Evolutionary conservation across 345 rosid genomes (phyloP).

Genomic region (Brassica juncea): DNA sequence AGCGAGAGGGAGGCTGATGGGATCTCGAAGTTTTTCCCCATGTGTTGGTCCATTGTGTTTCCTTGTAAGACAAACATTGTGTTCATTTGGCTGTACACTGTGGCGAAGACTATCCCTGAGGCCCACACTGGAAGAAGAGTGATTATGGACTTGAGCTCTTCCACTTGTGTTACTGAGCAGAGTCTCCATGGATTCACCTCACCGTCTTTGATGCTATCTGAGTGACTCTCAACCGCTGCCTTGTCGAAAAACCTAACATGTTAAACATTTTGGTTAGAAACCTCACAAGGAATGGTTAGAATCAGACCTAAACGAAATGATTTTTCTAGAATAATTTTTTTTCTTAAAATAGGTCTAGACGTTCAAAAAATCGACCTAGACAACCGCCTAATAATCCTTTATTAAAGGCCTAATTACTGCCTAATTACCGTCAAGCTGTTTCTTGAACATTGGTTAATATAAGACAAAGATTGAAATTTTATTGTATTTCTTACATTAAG

Average conservation of each 20-base stretch:
- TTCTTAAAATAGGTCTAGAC: no score
- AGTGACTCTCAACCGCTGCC: constrained; percentile 75
- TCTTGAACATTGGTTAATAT: neutral
- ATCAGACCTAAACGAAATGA: no score
- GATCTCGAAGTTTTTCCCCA: constrained; percentile 70
- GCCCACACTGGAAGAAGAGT: constrained; percentile 88
- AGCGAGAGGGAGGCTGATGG: constrained; percentile 95
- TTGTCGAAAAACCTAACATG: constrained; percentile 75
- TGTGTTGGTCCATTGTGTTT: constrained; percentile 83
- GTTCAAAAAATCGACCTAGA: no score
- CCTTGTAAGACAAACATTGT: constrained; percentile 95
- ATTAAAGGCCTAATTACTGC: neutral
- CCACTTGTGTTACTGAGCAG: constrained; percentile 90
- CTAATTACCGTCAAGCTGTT: neutral
- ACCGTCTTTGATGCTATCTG: constrained; percentile 52
- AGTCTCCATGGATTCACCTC: constrained; percentile 66
- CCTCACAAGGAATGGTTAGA: neutral
- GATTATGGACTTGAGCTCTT: constrained; percentile 82
- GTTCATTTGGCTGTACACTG: constrained; percentile 89
- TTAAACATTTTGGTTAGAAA: neutral
- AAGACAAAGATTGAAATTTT: neutral
- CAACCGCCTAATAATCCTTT: neutral
- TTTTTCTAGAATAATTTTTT: neutral
- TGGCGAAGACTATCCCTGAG: constrained; percentile 76
- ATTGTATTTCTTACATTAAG: constrained; percentile 49